Conservation (phyloP, 202 grass and related monocot species). For the Brachypodium distachyon region DNA sequence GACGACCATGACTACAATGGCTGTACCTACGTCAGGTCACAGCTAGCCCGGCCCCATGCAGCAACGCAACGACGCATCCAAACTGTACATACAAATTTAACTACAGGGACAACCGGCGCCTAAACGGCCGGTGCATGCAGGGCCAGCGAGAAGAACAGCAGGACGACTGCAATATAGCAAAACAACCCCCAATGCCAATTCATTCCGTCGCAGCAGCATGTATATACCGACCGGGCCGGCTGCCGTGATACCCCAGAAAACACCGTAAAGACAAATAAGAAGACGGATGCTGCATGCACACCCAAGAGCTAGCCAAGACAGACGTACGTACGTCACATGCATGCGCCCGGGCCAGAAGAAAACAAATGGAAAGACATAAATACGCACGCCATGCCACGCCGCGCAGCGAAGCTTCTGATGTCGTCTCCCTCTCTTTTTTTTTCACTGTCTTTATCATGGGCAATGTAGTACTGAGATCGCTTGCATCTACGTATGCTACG, state of each 20-base stretch:
- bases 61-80: neutral
- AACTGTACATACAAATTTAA: neutral
- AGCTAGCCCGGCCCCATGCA: too few relatives aligned
- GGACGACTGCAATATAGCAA: neutral
- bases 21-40: neutral
- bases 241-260: neutral
- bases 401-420: constrained; percentile 36
- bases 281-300: neutral
- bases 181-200: constrained; percentile 11
- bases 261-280: neutral
- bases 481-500: too few relatives aligned
- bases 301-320: neutral
- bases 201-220: constrained; percentile 11
- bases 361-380: neutral
- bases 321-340: neutral
- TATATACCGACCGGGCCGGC: neutral
- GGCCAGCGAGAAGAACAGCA: neutral
- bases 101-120: neutral
- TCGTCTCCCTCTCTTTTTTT: neutral
- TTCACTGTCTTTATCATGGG: too few relatives aligned
- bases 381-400: neutral
- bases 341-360: too few relatives aligned
- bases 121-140: neutral
- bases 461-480: too few relatives aligned
- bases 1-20: neutral